Conservation (phyloP, 331 rosid species). For the Quercus phellos region DNA sequence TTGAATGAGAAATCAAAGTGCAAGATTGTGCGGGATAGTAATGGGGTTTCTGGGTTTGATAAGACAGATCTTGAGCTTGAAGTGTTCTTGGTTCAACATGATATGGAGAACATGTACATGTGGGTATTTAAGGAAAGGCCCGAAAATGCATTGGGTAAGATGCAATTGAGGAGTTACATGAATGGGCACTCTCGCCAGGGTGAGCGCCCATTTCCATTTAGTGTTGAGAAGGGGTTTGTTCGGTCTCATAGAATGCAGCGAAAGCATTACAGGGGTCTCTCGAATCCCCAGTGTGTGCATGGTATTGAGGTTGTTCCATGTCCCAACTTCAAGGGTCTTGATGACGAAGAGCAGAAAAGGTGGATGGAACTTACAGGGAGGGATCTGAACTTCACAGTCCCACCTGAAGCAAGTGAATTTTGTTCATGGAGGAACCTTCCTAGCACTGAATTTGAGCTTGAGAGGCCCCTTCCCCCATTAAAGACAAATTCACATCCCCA, state of each 20-base stretch:
- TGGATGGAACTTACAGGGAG: slow-evolving; percentile 38
- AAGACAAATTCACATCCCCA: slow-evolving; percentile 21
- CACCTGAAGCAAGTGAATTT: slow-evolving; percentile 30
- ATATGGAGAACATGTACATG: slow-evolving; percentile 40
- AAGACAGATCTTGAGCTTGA: slow-evolving; percentile 31
- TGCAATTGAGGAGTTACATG: slow-evolving; percentile 39
- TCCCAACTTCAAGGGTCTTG: slow-evolving; percentile 26
- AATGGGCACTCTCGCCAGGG: slow-evolving; percentile 36
- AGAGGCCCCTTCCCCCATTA: slow-evolving; percentile 22
- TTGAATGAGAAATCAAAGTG: slow-evolving; percentile 29
- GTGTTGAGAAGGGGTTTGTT: slow-evolving; percentile 35
- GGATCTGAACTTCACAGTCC: slow-evolving; percentile 28
- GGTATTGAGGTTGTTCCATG: slow-evolving; percentile 26
- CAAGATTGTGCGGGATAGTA: slow-evolving; percentile 21
- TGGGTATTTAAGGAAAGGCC: slow-evolving; percentile 40
- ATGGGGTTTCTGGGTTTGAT: slow-evolving; percentile 32
- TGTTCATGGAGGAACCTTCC: slow-evolving; percentile 34
- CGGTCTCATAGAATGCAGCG: slow-evolving; percentile 35
- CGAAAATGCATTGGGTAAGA: slow-evolving; percentile 35
- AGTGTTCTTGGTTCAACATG: slow-evolving; percentile 34
- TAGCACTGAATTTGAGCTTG: slow-evolving; percentile 31
- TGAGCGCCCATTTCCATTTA: slow-evolving; percentile 30
- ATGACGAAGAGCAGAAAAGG: slow-evolving; percentile 32
- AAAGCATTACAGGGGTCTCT: slow-evolving; percentile 35
- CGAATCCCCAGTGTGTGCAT: slow-evolving; percentile 35